Conservation (phyloP, 805 yeast genomes). For the Monosporozyma servazzii region DNA sequence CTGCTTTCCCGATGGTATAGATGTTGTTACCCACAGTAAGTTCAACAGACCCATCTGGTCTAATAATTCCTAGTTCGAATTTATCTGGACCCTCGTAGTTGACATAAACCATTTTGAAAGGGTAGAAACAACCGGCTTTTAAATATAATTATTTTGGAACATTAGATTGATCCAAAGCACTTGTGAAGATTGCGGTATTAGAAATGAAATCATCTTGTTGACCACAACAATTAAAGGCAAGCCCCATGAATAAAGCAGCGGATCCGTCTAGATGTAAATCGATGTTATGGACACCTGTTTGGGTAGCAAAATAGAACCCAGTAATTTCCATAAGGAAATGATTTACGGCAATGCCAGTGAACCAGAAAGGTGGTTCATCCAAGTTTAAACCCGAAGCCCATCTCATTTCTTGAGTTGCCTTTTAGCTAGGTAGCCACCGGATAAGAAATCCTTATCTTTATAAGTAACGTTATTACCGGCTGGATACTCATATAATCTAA, state of each 20-base stretch:
- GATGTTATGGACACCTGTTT: conserved; percentile 25
- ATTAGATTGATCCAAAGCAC: too few relatives aligned
- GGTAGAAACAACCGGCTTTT: conserved; percentile 18
- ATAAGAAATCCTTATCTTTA: too few relatives aligned
- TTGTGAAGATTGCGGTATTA: too few relatives aligned
- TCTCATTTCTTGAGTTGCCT: background rate
- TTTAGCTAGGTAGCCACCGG: too few relatives aligned
- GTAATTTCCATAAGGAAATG: conserved; percentile 12
- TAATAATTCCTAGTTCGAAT: conserved; percentile 4
- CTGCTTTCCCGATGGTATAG: conserved; percentile 3
- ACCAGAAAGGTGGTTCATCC: too few relatives aligned
- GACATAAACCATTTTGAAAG: conserved; percentile 16
- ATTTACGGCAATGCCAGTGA: background rate
- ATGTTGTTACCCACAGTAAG: conserved; percentile 6
- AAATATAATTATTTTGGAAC: conserved; percentile 4
- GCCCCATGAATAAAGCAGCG: too few relatives aligned
- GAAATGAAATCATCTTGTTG: too few relatives aligned
- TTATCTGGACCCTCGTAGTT: conserved; percentile 8
- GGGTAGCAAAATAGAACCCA: conserved; percentile 20
- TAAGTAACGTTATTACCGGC: too few relatives aligned
- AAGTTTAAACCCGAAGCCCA: too few relatives aligned
- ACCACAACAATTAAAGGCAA: too few relatives aligned
- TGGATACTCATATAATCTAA: too few relatives aligned
- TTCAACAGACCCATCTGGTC: conserved; percentile 10
- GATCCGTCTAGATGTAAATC: too few relatives aligned